Conservation (phyloP, 345 rosid genomes). For the Populus simonii region DNA sequence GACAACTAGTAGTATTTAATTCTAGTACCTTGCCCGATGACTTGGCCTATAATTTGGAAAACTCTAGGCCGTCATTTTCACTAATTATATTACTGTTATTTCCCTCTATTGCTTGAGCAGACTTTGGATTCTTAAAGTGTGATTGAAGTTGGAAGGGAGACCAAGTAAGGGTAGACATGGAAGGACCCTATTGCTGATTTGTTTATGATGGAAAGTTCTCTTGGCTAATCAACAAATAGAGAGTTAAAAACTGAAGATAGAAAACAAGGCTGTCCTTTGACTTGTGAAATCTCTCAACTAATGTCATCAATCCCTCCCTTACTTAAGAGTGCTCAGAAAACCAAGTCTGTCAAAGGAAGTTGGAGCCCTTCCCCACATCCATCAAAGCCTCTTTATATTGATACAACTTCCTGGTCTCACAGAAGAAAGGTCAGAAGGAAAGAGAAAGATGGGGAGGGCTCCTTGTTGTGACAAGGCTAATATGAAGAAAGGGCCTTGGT, state of each 20-base stretch:
- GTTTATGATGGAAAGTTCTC: slow-evolving; percentile 28
- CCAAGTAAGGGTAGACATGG: slow-evolving; percentile 6
- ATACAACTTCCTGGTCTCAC: not conserved
- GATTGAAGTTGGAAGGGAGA: slow-evolving; percentile 1
- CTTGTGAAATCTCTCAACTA: slow-evolving; percentile 24
- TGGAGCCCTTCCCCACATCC: not conserved
- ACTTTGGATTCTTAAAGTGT: slow-evolving; percentile 20
- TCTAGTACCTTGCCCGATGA: slow-evolving; percentile 9
- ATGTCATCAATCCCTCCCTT: not conserved
- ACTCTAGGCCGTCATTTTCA: slow-evolving; percentile 11
- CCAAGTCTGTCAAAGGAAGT: not conserved
- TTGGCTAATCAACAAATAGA: slow-evolving; percentile 4
- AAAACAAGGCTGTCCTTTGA: slow-evolving; percentile 34
- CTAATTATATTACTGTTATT: not conserved
- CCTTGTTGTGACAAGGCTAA: slow-evolving; percentile 31
- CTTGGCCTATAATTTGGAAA: slow-evolving; percentile 14
- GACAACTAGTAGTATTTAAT: not conserved
- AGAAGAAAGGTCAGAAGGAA: slow-evolving; percentile 6
- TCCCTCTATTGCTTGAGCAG: slow-evolving; percentile 5
- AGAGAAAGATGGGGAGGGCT: slow-evolving; percentile 33
- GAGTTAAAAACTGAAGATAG: slow-evolving; percentile 14
- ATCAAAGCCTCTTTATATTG: not conserved
- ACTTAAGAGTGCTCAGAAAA: slow-evolving; percentile 1
- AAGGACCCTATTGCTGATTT: slow-evolving; percentile 9
- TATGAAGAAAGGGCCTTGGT: slow-evolving; percentile 37